These are phyloP conservation scores for Verticillium zaregamsianum DNA, from an alignment of 2,329 filamentous ascomycete species.

Conservation along the genomic window DNA sequence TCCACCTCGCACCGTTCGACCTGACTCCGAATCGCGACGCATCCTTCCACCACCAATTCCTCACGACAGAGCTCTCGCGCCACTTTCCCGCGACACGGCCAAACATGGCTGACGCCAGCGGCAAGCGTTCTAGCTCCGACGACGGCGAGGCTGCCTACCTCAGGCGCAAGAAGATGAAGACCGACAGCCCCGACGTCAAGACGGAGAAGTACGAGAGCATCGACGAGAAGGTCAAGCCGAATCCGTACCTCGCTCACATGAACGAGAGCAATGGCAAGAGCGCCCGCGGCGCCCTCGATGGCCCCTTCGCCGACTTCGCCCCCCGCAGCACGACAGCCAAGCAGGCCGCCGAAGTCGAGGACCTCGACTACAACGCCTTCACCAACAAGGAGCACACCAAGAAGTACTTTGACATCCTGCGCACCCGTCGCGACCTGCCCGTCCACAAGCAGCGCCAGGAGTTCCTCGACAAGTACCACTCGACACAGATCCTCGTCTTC, in stretches of 20 bases:
- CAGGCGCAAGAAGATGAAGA: constrained; percentile 38
- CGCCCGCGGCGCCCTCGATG: constrained; percentile 19
- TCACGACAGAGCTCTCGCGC: not conserved
- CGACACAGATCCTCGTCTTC: constrained; percentile 93
- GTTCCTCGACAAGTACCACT: constrained; percentile 89
- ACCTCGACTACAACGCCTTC: constrained; percentile 81
- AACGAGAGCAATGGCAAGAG: constrained; percentile 52
- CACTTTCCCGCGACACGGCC: not conserved
- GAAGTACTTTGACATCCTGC: constrained; percentile 86
- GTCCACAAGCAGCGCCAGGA: constrained; percentile 92
- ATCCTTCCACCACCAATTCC: not conserved
- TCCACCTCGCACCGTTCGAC: not conserved
- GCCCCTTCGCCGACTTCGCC: constrained; percentile 60
- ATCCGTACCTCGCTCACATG: constrained; percentile 91
- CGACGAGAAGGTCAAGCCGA: constrained; percentile 42
- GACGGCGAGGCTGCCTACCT: constrained; percentile 28
- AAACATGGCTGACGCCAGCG: constrained; percentile 35
- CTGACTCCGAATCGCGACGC: not conserved
- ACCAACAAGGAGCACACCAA: constrained; percentile 71
- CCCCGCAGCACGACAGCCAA: constrained; percentile 77
- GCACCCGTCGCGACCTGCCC: constrained; percentile 77
- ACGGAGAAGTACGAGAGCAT: constrained; percentile 14
- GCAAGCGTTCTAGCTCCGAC: constrained; percentile 42
- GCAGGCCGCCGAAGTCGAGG: constrained; percentile 70
- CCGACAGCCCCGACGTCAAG: constrained; percentile 15